phyloP scores from a whole-genome alignment of 2,329 filamentous ascomycete genomes.

The Triangularia verruculosa region DNA sequence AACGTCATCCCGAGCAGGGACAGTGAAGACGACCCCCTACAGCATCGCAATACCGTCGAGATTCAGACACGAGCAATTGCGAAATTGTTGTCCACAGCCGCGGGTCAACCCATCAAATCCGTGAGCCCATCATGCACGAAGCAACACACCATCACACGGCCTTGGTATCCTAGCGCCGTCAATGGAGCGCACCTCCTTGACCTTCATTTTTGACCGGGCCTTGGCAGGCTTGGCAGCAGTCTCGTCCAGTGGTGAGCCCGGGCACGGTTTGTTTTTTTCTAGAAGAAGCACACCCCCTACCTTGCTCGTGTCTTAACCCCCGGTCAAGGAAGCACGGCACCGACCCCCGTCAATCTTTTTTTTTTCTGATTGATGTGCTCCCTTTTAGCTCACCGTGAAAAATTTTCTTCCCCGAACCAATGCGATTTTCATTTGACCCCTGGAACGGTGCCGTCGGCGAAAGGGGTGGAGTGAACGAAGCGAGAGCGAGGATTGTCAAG shows the following conservation, averaged over 20 bases:
- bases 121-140: constrained; percentile 19
- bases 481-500: neutral
- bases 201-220: constrained; percentile 19
- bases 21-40: neutral
- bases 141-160: constrained; percentile 19
- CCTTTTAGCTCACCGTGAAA: constrained; percentile 27
- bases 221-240: constrained; percentile 17
- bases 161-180: constrained; percentile 18
- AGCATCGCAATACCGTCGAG: constrained; percentile 5
- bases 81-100: constrained; percentile 37
- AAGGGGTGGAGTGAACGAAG: constrained; percentile 3
- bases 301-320: constrained; percentile 17
- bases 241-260: constrained; percentile 9
- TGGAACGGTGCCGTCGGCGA: neutral
- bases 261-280: constrained; percentile 17
- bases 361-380: constrained; percentile 20
- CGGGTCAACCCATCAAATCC: constrained; percentile 32
- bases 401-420: constrained; percentile 22
- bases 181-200: constrained; percentile 19
- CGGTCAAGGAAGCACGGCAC: constrained; percentile 16
- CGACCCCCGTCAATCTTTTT: constrained; percentile 18
- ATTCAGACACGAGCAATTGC: neutral
- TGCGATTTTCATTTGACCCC: constrained; percentile 16
- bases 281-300: constrained; percentile 19
- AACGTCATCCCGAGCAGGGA: neutral